phyloP scores from a whole-genome alignment of 2,329 filamentous ascomycete genomes.

The Aspergillus sojae region DNA sequence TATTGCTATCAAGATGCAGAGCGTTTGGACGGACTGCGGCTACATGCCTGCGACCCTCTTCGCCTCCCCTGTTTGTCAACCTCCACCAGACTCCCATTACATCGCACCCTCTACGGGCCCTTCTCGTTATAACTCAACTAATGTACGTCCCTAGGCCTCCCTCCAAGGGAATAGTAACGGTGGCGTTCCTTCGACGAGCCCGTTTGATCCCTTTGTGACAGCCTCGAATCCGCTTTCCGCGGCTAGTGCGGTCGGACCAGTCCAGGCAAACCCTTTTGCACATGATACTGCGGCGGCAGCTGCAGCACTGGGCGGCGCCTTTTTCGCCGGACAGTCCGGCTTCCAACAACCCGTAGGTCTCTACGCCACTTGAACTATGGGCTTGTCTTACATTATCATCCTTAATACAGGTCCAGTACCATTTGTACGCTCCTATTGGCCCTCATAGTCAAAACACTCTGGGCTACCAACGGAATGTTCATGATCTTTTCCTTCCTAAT shows the following conservation, averaged over 20 bases:
- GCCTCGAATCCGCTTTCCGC: constrained; percentile 55
- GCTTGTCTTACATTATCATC: constrained; percentile 2
- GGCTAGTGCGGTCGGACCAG: constrained; percentile 46
- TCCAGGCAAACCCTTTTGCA: constrained; percentile 74
- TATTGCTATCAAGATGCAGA: background rate
- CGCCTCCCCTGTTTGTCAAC: background rate
- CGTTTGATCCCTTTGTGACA: constrained; percentile 68
- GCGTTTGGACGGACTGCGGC: background rate
- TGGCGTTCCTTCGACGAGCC: constrained; percentile 51
- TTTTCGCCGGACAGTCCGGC: constrained; percentile 62
- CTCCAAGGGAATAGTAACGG: constrained; percentile 53
- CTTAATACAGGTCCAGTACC: constrained; percentile 72
- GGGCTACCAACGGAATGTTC: constrained; percentile 81
- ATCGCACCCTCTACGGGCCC: background rate
- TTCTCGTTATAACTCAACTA: constrained; percentile 19
- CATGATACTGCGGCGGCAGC: constrained; percentile 61
- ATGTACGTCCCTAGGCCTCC: constrained; percentile 29
- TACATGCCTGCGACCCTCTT: background rate
- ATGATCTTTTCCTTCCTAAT: constrained; percentile 91
- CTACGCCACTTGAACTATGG: background rate
- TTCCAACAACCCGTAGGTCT: constrained; percentile 65
- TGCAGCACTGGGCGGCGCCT: constrained; percentile 61
- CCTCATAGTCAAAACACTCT: constrained; percentile 79
- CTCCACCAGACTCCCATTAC: background rate
- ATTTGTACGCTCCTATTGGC: constrained; percentile 86